Conservation (phyloP, 352 stramenopile genomes). For the Peronospora destructor region DNA sequence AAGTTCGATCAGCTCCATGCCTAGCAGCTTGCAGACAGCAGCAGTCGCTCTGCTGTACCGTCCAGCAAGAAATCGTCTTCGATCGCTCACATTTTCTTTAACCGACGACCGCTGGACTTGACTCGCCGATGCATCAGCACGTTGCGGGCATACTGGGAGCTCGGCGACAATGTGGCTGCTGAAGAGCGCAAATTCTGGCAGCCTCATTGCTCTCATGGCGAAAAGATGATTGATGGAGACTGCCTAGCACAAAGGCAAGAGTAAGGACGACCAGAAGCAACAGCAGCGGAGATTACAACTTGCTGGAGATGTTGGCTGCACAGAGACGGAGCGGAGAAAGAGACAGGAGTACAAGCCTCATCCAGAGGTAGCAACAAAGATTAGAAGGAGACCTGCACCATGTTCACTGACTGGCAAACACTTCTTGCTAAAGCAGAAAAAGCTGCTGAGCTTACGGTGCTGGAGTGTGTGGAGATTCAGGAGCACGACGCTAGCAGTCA, state of each 20-base stretch:
- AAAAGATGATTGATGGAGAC: constrained; percentile 12
- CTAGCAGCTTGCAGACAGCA: constrained; percentile 11
- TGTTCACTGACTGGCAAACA: constrained; percentile 21
- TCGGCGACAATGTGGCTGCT: background rate
- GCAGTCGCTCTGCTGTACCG: background rate
- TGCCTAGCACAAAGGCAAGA: constrained; percentile 21
- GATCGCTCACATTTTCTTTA: constrained; percentile 43
- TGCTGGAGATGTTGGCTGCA: constrained; percentile 2
- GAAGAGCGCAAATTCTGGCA: constrained; percentile 27
- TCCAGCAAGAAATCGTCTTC: constrained; percentile 24
- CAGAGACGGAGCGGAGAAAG: constrained; percentile 13
- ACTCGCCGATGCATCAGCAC: constrained; percentile 41
- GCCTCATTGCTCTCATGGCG: constrained; percentile 11
- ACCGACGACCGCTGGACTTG: constrained; percentile 36
- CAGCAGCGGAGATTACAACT: constrained; percentile 8
- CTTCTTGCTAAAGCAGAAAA: constrained; percentile 21
- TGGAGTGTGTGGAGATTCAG: constrained; percentile 55
- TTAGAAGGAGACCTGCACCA: constrained; percentile 4
- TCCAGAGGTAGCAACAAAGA: constrained; percentile 6
- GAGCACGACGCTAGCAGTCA: constrained; percentile 31
- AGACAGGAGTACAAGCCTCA: too few relatives aligned
- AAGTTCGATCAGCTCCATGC: too few relatives aligned
- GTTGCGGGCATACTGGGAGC: constrained; percentile 13
- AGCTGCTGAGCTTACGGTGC: too few relatives aligned
- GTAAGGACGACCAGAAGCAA: constrained; percentile 12